Conservation (phyloP, 768 basidiomycete genomes). For the Mycena epipterygia region DNA sequence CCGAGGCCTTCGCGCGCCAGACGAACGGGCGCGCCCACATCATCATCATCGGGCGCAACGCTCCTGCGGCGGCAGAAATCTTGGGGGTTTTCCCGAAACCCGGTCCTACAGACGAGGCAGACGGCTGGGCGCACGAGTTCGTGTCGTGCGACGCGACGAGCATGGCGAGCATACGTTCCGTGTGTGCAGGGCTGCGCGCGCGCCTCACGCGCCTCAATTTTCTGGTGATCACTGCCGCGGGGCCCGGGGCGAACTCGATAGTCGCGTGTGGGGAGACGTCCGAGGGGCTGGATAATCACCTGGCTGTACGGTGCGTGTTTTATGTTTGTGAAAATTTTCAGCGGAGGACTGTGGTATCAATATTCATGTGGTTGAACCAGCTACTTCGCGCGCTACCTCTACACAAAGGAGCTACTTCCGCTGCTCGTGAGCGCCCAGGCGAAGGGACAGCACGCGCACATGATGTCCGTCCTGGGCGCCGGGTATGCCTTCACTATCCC, state of each 20-base stretch:
- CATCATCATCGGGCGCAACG: conserved; percentile 48
- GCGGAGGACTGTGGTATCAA: too few species aligned
- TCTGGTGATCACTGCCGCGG: conserved; percentile 42
- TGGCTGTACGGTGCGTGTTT: conserved; percentile 40
- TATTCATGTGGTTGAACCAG: too few species aligned
- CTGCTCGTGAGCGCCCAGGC: conserved; percentile 40
- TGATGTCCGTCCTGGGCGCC: conserved; percentile 47
- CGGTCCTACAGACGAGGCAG: too few species aligned
- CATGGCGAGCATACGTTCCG: conserved; percentile 4
- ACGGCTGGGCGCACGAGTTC: conserved; percentile 43
- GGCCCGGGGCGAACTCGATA: conserved; percentile 14
- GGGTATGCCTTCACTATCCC: conserved; percentile 40
- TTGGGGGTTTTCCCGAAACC: conserved; percentile 45
- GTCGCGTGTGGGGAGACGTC: conserved; percentile 26
- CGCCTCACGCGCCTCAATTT: conserved; percentile 49
- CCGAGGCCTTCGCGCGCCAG: conserved; percentile 48
- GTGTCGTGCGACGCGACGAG: conserved; percentile 46
- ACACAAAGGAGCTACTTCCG: conserved; percentile 42
- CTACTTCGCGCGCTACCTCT: conserved; percentile 41
- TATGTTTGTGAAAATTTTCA: too few species aligned
- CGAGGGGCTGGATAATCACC: conserved; percentile 16
- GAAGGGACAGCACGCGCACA: conserved; percentile 47
- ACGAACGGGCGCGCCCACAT: conserved; percentile 41
- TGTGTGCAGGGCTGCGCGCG: neutral
- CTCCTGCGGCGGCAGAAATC: conserved; percentile 45